phyloP scores from a whole-genome alignment of 2,329 filamentous ascomycete species.

The Leptographium wingfieldii region DNA sequence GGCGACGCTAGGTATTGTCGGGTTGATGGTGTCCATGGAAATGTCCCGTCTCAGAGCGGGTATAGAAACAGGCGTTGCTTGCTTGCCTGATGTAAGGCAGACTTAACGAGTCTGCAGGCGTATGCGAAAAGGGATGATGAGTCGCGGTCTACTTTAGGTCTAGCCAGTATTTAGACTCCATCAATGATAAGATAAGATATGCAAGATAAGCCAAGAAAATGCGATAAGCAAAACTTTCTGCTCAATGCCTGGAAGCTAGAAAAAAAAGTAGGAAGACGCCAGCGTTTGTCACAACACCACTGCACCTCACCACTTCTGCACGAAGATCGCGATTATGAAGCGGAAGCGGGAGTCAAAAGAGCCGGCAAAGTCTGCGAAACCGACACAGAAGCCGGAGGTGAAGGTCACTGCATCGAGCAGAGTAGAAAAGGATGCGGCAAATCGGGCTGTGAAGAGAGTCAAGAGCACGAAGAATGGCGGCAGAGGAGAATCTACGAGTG shows the following conservation, averaged over 20 bases:
- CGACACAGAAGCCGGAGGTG: neutral
- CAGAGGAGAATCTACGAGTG: neutral
- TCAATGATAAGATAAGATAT: slow-evolving; percentile 4
- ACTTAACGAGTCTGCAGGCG: neutral
- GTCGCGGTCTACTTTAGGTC: too few species aligned
- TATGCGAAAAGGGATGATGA: neutral
- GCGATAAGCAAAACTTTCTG: slow-evolving; percentile 7
- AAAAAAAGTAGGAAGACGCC: slow-evolving; percentile 1
- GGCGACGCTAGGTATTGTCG: neutral
- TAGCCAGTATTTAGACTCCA: neutral
- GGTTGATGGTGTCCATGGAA: neutral
- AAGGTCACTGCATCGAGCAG: neutral
- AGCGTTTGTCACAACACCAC: neutral
- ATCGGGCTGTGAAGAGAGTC: neutral
- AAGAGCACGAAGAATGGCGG: neutral
- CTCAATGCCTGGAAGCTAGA: neutral
- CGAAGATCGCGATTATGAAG: slow-evolving; percentile 3
- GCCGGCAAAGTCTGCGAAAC: neutral
- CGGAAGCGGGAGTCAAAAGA: slow-evolving; percentile 10
- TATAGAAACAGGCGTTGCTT: neutral
- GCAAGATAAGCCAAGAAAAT: neutral
- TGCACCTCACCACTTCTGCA: neutral
- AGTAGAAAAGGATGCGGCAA: neutral
- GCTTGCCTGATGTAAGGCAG: neutral
- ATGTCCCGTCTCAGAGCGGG: neutral